These are phyloP conservation scores for Pythium aristosporum DNA, from an alignment of 352 stramenopile genomes.

Conservation along the genomic window DNA sequence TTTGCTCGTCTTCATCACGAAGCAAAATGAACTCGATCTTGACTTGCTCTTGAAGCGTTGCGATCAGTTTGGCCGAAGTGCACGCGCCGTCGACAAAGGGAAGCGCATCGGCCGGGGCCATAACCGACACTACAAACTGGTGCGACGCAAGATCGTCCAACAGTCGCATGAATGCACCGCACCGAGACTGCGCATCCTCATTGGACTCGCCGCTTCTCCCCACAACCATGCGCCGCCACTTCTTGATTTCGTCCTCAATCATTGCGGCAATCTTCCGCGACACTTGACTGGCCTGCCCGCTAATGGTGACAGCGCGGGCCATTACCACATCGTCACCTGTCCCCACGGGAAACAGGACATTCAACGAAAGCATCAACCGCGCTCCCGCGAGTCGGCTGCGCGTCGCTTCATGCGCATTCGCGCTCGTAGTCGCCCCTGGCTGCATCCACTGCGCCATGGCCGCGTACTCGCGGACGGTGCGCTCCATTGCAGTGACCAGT, in stretches of 20 bases:
- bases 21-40: constrained; percentile 41
- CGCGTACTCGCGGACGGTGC: constrained; percentile 20
- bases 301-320: constrained; percentile 20
- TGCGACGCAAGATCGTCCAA: constrained; percentile 12
- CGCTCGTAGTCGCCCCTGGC: not conserved
- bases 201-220: not conserved
- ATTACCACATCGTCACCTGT: constrained; percentile 10
- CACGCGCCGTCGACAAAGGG: not conserved
- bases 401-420: constrained; percentile 9
- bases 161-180: constrained; percentile 11
- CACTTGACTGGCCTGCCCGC: constrained; percentile 10
- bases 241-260: constrained; percentile 18
- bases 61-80: not conserved
- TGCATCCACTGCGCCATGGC: constrained; percentile 23
- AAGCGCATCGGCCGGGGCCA: constrained; percentile 24
- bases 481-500: constrained; percentile 16
- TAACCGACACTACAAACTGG: constrained; percentile 30
- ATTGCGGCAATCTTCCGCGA: constrained; percentile 9
- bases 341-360: constrained; percentile 8
- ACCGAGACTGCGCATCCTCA: not conserved
- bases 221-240: constrained; percentile 9
- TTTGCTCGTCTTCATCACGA: constrained; percentile 36
- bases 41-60: constrained; percentile 11
- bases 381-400: not conserved
- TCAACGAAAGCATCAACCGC: constrained; percentile 25